Conservation (phyloP, 2,329 filamentous ascomycete genomes). For the Cryoendolithus antarcticus region DNA sequence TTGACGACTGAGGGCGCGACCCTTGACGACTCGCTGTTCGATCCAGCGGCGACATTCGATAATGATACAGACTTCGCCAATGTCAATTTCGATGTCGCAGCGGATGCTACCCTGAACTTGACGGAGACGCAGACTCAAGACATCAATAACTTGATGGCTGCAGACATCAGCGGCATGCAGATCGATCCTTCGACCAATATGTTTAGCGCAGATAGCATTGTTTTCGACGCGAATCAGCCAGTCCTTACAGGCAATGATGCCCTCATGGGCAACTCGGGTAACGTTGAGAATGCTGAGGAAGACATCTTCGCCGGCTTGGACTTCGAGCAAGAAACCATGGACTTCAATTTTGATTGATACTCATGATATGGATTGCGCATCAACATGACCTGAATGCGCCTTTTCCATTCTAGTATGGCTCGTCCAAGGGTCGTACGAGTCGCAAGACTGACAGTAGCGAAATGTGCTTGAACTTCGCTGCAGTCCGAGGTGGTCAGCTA, state of each 20-base stretch:
- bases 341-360: too few relatives aligned
- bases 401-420: too few relatives aligned
- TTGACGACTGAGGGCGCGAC: constrained; percentile 6
- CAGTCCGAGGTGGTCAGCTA: too few relatives aligned
- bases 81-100: constrained; percentile 8
- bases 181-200: constrained; percentile 10
- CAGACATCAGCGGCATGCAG: neutral
- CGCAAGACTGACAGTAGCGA: too few relatives aligned
- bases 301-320: constrained; percentile 33
- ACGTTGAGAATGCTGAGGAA: constrained; percentile 23
- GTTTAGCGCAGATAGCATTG: constrained; percentile 19
- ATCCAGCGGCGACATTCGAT: constrained; percentile 1
- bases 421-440: too few relatives aligned
- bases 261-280: constrained; percentile 10
- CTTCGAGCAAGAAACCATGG: neutral
- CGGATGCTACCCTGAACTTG: constrained; percentile 13
- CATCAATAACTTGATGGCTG: constrained; percentile 9
- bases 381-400: too few relatives aligned
- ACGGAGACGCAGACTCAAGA: constrained; percentile 10
- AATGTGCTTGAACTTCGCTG: too few relatives aligned
- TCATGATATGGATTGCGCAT: too few relatives aligned
- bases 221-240: constrained; percentile 9
- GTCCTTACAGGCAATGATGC: neutral
- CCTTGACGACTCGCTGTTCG: constrained; percentile 1
- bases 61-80: constrained; percentile 8